Evolutionary conservation across 2,329 filamentous ascomycete species (phyloP), one percentile per base, ranked within the genome.

Genomic region (Lasiodiplodia citricola): DNA sequence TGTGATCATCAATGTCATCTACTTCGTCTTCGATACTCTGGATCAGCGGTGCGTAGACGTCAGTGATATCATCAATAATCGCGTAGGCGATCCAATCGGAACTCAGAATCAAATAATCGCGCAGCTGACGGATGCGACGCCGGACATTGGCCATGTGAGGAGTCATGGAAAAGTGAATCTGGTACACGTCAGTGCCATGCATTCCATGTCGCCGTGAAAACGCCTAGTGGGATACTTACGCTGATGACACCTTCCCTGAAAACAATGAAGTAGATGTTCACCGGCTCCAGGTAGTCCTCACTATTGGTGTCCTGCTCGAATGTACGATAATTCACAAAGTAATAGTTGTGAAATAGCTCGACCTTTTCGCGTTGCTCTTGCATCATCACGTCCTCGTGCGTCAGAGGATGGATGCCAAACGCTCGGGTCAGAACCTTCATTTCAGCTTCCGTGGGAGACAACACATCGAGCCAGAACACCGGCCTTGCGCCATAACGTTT

Each of bases 51-150:
- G 91, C 92, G 76, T 97, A 99, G 2, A 94, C 94, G 79, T 99
- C 96, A 6, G 96, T 99, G 74, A 99, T 97, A 78, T 99, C 96
- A 80, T 99, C 96, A 71, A 98, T 97, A 72, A 97, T 92, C 58
- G 94, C 96, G 76, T 99, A 99, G 8, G 93, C 97, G 73, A 99
- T 97, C 96, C 96, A 99, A 79, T 99, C 96, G 0, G 95, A 93
- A 57, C 92, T 95, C 14, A 98, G 85, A 54, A 97, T 92, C 74
- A 98, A 87, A 79, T 97, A 99, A 79, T 99, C 96, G 72, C 92
- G 92, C 57, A 99, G 83, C 79, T 99, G 96, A 13, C 96, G 92
- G 75, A 99, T 95, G 41, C 96, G 90, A 56, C 96, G 89, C 25
- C 96, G 92, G 28, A 99, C 96, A 74, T 99, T 99, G 76, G 96